Evolutionary conservation across 2,329 filamentous ascomycete species (phyloP).

Genomic region (Blumeriella jaapii): DNA sequence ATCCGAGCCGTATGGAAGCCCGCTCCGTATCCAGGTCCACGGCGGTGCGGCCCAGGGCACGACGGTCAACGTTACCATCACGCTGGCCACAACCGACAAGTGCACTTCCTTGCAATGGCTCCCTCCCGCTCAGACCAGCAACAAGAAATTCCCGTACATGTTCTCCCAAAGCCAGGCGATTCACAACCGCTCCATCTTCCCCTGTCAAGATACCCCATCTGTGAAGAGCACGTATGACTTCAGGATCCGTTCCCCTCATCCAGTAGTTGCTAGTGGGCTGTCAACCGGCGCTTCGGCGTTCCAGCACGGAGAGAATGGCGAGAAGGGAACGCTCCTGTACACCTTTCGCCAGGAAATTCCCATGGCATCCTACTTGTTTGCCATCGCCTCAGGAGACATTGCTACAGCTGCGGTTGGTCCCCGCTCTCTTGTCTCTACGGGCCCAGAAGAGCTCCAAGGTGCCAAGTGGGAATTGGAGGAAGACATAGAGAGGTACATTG

Average conservation of each 20-base stretch:
- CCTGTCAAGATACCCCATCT: slow-evolving; percentile 94
- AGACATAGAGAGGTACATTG: slow-evolving; percentile 86
- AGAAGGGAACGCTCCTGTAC: slow-evolving; percentile 50
- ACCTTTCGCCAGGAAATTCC: slow-evolving; percentile 83
- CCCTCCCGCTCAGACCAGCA: slow-evolving; percentile 83
- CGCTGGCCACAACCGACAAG: slow-evolving; percentile 68
- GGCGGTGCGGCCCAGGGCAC: slow-evolving; percentile 41
- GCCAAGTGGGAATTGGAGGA: slow-evolving; percentile 87
- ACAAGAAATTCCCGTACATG: slow-evolving; percentile 94
- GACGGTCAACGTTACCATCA: slow-evolving; percentile 47
- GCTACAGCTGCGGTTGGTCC: slow-evolving; percentile 77
- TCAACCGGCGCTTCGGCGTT: slow-evolving; percentile 40
- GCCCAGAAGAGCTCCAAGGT: slow-evolving; percentile 72
- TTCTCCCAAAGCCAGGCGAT: slow-evolving; percentile 98
- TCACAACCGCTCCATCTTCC: slow-evolving; percentile 85
- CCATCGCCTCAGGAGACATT: slow-evolving; percentile 79
- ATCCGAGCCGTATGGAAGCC: slow-evolving; percentile 62
- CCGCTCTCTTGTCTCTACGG: slow-evolving; percentile 72
- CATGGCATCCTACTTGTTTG: slow-evolving; percentile 90
- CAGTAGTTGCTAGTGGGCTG: slow-evolving; percentile 86
- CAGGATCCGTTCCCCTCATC: slow-evolving; percentile 72
- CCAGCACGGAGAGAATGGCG: slow-evolving; percentile 39
- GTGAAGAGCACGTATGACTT: slow-evolving; percentile 94
- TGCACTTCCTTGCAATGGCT: slow-evolving; percentile 96
- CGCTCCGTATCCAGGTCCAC: slow-evolving; percentile 53